Conservation (phyloP, 495 filamentous ascomycete species). For the Aspergillus incahuasiensis region DNA sequence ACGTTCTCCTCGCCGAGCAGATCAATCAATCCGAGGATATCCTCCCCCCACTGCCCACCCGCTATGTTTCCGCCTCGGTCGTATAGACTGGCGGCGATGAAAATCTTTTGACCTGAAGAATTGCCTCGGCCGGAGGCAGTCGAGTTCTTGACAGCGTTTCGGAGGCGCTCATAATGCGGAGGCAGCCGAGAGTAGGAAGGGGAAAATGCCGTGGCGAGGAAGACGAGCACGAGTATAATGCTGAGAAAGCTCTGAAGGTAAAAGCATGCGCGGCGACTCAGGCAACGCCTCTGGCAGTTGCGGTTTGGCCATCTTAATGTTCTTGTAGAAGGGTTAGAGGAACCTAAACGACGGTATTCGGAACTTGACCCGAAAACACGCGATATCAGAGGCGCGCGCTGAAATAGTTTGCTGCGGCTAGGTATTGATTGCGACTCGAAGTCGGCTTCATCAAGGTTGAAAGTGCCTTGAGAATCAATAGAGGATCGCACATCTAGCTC, state of each 20-base stretch:
- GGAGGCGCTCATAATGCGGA: conserved; percentile 45
- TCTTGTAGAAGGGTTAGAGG: conserved; percentile 25
- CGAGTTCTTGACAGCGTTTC: conserved; percentile 29
- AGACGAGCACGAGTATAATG: conserved; percentile 57
- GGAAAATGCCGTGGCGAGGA: conserved; percentile 48
- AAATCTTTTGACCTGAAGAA: conserved; percentile 59
- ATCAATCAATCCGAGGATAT: conserved; percentile 59
- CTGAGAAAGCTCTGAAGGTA: conserved; percentile 58
- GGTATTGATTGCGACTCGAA: conserved; percentile 43
- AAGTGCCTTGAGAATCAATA: conserved; percentile 41
- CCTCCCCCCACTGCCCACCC: conserved; percentile 60
- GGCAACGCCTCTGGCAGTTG: conserved; percentile 33
- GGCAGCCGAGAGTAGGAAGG: conserved; percentile 58
- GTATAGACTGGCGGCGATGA: conserved; percentile 72
- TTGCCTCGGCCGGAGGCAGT: conserved; percentile 55
- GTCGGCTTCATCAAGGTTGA: conserved; percentile 47
- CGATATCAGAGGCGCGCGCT: conserved; percentile 24
- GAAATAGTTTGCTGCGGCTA: conserved; percentile 22
- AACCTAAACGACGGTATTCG: conserved; percentile 34
- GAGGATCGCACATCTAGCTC: conserved; percentile 43
- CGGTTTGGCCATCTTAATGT: conserved; percentile 24
- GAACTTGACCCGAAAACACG: conserved; percentile 26
- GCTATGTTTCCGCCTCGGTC: conserved; percentile 57
- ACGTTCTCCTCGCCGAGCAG: conserved; percentile 49
- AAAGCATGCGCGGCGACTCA: conserved; percentile 61